Conservation (phyloP, 768 basidiomycete genomes). For the Pleurotus pulmonarius region DNA sequence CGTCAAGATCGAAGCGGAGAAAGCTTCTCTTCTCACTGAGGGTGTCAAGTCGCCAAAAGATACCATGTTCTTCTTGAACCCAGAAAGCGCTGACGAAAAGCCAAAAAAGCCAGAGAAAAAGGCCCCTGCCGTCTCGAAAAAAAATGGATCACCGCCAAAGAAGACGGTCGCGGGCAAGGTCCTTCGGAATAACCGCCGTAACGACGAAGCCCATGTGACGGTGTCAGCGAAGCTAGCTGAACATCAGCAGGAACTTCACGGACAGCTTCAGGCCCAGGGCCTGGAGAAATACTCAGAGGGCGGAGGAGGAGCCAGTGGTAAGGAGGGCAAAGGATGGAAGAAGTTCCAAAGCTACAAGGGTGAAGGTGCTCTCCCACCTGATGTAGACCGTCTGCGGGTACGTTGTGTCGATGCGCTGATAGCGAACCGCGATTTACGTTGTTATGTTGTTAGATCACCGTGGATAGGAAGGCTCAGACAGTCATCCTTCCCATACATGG, state of each 20-base stretch:
- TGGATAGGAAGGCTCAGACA: constrained; percentile 88
- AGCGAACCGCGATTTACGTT: neutral
- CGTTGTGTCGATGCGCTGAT: neutral
- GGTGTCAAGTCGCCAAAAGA: constrained; percentile 84
- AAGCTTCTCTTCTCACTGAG: constrained; percentile 71
- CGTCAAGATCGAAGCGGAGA: constrained; percentile 67
- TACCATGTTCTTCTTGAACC: constrained; percentile 79
- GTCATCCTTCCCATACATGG: constrained; percentile 93
- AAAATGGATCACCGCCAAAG: constrained; percentile 70
- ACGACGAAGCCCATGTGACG: constrained; percentile 79
- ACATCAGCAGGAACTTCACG: constrained; percentile 84
- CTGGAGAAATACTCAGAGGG: constrained; percentile 81
- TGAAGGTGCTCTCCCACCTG: constrained; percentile 84
- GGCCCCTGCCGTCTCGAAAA: constrained; percentile 42
- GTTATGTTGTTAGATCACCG: constrained; percentile 59
- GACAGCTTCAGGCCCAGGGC: constrained; percentile 72
- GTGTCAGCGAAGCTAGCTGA: constrained; percentile 76
- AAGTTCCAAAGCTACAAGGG: constrained; percentile 96
- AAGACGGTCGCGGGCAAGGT: constrained; percentile 83
- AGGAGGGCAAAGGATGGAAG: constrained; percentile 93
- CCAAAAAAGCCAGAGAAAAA: constrained; percentile 54
- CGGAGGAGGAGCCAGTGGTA: constrained; percentile 67
- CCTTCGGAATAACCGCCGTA: constrained; percentile 82
- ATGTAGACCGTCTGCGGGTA: constrained; percentile 78
- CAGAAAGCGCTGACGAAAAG: constrained; percentile 53